Base-by-base conservation (phyloP, 306 rosid genomes). In the Vigna unguiculata region DNA sequence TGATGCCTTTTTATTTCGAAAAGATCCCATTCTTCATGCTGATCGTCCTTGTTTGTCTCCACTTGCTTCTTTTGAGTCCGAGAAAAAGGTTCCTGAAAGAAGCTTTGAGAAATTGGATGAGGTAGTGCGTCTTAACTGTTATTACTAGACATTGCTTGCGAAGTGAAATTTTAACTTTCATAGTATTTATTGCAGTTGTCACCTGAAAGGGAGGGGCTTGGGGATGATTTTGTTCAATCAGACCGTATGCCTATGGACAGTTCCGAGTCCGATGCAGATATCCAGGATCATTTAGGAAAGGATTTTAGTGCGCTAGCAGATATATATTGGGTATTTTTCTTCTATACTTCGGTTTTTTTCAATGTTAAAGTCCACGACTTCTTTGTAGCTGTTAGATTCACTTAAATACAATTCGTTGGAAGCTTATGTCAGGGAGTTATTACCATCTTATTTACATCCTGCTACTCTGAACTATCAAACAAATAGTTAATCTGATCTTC, bases 1-100 rank as follows among this genome's bases (percentile, higher is more conserved):
- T 54, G 97, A 95, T 78, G 99, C 92, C 72, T 95, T 95, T 86
- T 87, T 86, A 20, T 95, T 92, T 80, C 90, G 71, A 58, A 95
- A 78, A 76, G 88, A 83, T 80, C 80, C 46, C 2, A 65, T 85
- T 80, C 75, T 57, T 61, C 49, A 6, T 68, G 80, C 77, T 66
- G 87, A 46, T 57, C 72, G 75, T 71, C 81, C 87, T 45, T 47
- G 80, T 83, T 77, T 81, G 57, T 88, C 89, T 74, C 80, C 85
- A 64, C 25, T 78, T 78, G 60, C 79, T 79, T 54, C 91, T 72
- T 60, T 70, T 34, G 81, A 77, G 61, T 73, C 71, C 68, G 78
- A 72, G 77, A 83, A 86, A 61, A 86, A 76, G 84, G 71, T 72
- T 73, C 78, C 89, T 15, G 74, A 76, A 81, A 80, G 81, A 51